A percentile compares a stretch with the other conserved stretches of the same genome.
These are phyloP conservation scores for Leccinum incarnatum DNA, from an alignment of 768 basidiomycete species.

Conservation along the genomic window DNA sequence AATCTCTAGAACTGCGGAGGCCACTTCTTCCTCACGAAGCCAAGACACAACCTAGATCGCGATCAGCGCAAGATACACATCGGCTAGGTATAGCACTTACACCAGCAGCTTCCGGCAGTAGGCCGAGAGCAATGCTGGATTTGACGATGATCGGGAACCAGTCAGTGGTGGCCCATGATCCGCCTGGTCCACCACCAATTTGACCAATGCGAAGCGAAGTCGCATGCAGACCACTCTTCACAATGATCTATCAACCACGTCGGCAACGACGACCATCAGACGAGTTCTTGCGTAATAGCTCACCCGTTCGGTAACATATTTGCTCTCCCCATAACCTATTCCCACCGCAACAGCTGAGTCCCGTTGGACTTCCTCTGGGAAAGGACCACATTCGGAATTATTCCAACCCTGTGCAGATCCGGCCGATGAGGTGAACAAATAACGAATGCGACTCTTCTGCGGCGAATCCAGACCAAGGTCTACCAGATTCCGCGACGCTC, in stretches of 20 bases:
- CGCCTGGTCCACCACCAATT: constrained; percentile 39
- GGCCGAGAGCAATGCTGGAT: constrained; percentile 29
- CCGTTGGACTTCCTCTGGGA: constrained; percentile 35
- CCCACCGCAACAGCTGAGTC: constrained; percentile 36
- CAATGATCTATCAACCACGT: constrained; percentile 33
- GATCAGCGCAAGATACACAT: not conserved
- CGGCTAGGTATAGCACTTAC: constrained; percentile 19
- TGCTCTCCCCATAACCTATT: constrained; percentile 45
- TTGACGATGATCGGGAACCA: constrained; percentile 49
- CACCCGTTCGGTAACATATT: constrained; percentile 42
- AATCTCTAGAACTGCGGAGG: constrained; percentile 31
- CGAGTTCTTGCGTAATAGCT: too few species aligned
- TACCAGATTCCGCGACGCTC: constrained; percentile 36
- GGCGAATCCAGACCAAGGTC: constrained; percentile 32
- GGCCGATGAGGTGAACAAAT: constrained; percentile 43
- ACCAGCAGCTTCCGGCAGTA: constrained; percentile 27
- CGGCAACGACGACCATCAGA: not conserved
- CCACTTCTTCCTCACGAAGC: constrained; percentile 42
- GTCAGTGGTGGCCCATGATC: constrained; percentile 43
- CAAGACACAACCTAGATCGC: constrained; percentile 39
- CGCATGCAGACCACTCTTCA: constrained; percentile 35
- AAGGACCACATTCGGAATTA: constrained; percentile 21
- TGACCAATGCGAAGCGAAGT: constrained; percentile 47
- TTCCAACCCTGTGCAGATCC: constrained; percentile 34
- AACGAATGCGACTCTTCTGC: constrained; percentile 25